A percentile compares a stretch with the other conserved stretches of the same genome.
phyloP scores from a whole-genome alignment of 1,139 yeast genomes.

The Waltiozyma sp. region DNA sequence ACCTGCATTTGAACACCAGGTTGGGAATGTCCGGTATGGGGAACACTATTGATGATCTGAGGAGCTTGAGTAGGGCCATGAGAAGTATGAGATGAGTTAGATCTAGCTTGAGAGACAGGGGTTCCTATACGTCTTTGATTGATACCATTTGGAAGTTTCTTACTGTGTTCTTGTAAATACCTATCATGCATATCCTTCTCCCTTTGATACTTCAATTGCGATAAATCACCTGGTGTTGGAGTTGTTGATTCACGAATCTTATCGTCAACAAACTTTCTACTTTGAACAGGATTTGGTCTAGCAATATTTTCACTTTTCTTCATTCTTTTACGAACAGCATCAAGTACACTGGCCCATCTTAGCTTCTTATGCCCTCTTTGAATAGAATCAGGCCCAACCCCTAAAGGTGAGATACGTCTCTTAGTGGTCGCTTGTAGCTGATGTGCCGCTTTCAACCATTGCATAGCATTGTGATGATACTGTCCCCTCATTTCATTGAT shows the following conservation, averaged over 20 bases:
- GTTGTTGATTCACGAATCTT: constrained; percentile 45
- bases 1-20: background rate
- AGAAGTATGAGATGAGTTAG: constrained; percentile 3
- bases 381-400: constrained; percentile 82
- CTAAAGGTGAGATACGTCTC: constrained; percentile 81
- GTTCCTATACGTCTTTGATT: constrained; percentile 4
- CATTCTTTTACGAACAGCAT: constrained; percentile 85
- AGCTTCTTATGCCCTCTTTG: constrained; percentile 86
- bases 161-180: constrained; percentile 34
- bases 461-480: constrained; percentile 73
- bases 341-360: constrained; percentile 96
- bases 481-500: constrained; percentile 82
- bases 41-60: constrained; percentile 11
- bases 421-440: constrained; percentile 81
- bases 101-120: constrained; percentile 2
- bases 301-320: constrained; percentile 71
- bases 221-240: constrained; percentile 58
- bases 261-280: constrained; percentile 26
- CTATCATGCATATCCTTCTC: constrained; percentile 78
- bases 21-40: background rate
- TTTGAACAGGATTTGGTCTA: constrained; percentile 36
- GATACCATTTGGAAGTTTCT: constrained; percentile 4
- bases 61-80: constrained; percentile 3
- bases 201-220: constrained; percentile 71
- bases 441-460: constrained; percentile 87